Conservation (phyloP, 116 monocot species). For the Zostera marina region DNA sequence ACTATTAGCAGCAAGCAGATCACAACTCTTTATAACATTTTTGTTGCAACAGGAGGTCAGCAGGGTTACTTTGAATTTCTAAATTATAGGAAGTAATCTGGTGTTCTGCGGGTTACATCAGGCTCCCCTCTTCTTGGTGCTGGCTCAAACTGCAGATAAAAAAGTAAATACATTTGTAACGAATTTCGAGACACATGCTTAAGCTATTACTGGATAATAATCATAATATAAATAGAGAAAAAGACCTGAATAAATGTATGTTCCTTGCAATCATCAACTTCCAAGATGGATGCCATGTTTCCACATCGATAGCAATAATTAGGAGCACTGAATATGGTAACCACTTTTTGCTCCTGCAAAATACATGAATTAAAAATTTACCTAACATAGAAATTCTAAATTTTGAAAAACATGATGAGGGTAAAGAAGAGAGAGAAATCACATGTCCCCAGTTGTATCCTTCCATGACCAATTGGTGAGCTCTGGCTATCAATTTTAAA, state of each 20-base stretch:
- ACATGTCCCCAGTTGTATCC: conserved; percentile 97
- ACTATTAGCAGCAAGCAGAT: too few species aligned
- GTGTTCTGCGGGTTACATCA: conserved; percentile 80
- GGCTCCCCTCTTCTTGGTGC: conserved; percentile 89
- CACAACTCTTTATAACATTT: too few species aligned
- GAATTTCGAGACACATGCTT: not conserved
- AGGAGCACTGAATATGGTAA: conserved; percentile 91
- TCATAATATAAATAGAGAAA: not conserved
- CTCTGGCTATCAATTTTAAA: conserved; percentile 85
- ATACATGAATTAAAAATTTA: not conserved
- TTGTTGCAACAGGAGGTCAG: not conserved
- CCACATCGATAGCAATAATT: conserved; percentile 97
- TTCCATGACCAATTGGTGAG: conserved; percentile 94
- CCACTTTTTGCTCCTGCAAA: conserved; percentile 78
- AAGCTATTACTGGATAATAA: not conserved
- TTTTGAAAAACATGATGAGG: not conserved
- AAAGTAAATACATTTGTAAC: not conserved
- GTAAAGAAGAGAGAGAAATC: conserved; percentile 9
- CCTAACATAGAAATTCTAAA: not conserved
- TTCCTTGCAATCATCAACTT: conserved; percentile 78
- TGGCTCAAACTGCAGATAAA: conserved; percentile 62
- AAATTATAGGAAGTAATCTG: conserved; percentile 75
- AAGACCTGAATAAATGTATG: conserved; percentile 78
- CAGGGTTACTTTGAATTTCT: not conserved
- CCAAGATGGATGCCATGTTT: conserved; percentile 91